Evolutionary conservation across 1,284 basidiomycete genomes (phyloP), one percentile per base, ranked within the genome.

Genomic region (Ganoderma resinaceum): DNA sequence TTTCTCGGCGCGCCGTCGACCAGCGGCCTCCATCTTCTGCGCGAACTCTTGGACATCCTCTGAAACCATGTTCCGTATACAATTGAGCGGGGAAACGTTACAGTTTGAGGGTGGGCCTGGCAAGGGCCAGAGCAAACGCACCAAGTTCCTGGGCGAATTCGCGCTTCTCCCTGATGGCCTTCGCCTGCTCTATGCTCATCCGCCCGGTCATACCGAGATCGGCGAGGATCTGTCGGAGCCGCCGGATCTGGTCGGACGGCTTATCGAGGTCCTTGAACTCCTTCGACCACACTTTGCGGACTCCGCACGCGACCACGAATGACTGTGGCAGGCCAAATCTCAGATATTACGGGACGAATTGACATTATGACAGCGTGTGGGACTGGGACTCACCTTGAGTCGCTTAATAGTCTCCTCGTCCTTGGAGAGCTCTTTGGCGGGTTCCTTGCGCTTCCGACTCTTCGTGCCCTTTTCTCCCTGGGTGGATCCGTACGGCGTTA

Each of bases 141-240:
- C 94, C 86, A 18, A 96, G 84, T 76, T 97, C 95, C 71, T 93
- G 84, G 33, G 87, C 92, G 9, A 96, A 79, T 75, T 95, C 95
- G 60, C 93, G 82, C 74, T 87, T 86, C 75, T 83, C 86, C 71
- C 86, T 91, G 75, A 96, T 91, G 1, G 82, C 80, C 73, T 88
- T 92, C 2, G 95, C 95, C 79, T 95, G 91, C 66, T 92, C 91
- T 76, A 95, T 72, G 69, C 88, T 95, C 73, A 90, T 82, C n/a
- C 91, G 85, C 2, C 93, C 91, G 1, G 82, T 86, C 94, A 96
- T 96, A 0, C 95, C 94, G 33, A 96, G 84, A 0, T 89, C 89
- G 4, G 81, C 74, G 8, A 96, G 83, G 11, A 95, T 87, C 40
- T 85, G 80, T 65, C 87, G 87, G 38, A 96, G 82, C 58, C 87